Evolutionary conservation across 2,329 filamentous ascomycete genomes (phyloP).

Genomic region (Fusarium sp.): DNA sequence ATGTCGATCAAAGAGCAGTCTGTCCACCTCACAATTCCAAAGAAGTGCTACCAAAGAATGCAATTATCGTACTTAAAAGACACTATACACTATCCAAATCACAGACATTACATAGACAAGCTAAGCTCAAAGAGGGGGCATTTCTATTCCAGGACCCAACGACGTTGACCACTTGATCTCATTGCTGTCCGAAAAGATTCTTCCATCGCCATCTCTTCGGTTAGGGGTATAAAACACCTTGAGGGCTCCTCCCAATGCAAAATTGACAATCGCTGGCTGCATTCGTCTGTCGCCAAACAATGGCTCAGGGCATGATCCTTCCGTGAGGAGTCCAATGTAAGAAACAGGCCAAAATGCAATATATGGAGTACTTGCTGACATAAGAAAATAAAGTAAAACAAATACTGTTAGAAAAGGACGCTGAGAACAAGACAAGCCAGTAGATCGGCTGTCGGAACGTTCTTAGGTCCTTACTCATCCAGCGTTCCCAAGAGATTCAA

Average conservation of each 20-base stretch:
- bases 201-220: conserved; percentile 28
- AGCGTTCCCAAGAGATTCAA: conserved; percentile 37
- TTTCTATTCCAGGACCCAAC: conserved; percentile 19
- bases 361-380: conserved; percentile 38
- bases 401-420: conserved; percentile 26
- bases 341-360: conserved; percentile 31
- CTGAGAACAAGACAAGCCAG: conserved; percentile 31
- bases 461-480: conserved; percentile 29
- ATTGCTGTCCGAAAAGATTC: conserved; percentile 27
- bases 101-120: conserved; percentile 43
- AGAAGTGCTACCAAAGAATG: not conserved
- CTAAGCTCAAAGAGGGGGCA: conserved; percentile 21
- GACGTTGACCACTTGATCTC: conserved; percentile 22
- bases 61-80: conserved; percentile 26
- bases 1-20: not conserved
- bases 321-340: conserved; percentile 21
- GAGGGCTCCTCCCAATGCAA: conserved; percentile 30
- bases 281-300: conserved; percentile 28
- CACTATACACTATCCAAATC: conserved; percentile 41
- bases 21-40: not conserved
- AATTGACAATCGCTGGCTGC: conserved; percentile 30
- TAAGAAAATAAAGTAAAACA: conserved; percentile 28
- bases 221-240: conserved; percentile 28
- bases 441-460: conserved; percentile 30
- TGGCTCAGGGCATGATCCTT: conserved; percentile 7